Evolutionary conservation across 2,329 filamentous ascomycete genomes (phyloP), one percentile per base, ranked within the genome.

Genomic region (Diaporthe sp.): DNA sequence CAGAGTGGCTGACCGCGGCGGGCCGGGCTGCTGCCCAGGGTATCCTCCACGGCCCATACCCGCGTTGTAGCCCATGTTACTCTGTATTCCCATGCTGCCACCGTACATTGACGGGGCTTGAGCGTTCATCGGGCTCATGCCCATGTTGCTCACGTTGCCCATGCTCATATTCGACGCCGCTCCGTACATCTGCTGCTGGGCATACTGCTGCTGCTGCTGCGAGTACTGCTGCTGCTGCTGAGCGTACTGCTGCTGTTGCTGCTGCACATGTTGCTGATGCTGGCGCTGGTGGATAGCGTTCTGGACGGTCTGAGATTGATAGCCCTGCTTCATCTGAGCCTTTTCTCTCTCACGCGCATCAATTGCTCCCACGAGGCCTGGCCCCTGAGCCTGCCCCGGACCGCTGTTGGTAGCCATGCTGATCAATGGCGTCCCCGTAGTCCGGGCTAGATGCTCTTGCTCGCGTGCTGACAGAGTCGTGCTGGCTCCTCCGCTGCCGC

Each of bases 391-490:
- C 72, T 86, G 86, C 76, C 73, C 74, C 17, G 88, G 89, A 77
- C 86, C 86, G 70, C 88, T 87, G 68, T 73, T 77, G 12, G 89
- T 89, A 6, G 89, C 90, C 82, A 97, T 86, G 75, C 90, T 92
- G 79, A 97, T 90, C 68, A 98, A 86, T 0, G 95, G 94, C 0
- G 92, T 92, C 1, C 94, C 94, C 0, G 95, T 98, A 79, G 95
- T 88, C 51, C 94, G 91, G 13, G 95, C 94, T n/a, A 98, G 90
- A 79, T 97, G 93, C 84, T 97, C 95, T 82, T 97, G 95, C 83
- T 98, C 95, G 22, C 94, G 91, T 25, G 95, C 95, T 28, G 94
- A 95, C n/a, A 98, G 87, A 75, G 93, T 90, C 0, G 90, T 88
- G 34, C 81, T 87, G 61, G 81, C 71, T 37, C 85, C 84, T 4